A percentile compares a stretch with the other conserved stretches of the same genome.
Evolutionary conservation across 1,284 basidiomycete species (phyloP).

Genomic region (Rhodotorula glutinis): DNA sequence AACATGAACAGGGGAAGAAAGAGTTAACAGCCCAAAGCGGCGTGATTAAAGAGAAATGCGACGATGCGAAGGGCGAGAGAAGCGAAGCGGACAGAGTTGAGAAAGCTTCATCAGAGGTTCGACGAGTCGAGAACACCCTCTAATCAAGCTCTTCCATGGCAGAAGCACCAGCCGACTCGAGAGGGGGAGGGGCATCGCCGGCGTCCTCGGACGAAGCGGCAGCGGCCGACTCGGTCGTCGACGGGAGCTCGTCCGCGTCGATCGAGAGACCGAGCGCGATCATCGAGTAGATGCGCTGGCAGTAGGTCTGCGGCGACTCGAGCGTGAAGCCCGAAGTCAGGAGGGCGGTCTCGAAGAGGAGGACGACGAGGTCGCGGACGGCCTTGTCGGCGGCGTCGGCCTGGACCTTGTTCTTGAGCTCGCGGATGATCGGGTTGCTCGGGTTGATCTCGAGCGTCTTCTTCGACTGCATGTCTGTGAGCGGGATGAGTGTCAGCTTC

Average conservation of each 20-base stretch:
- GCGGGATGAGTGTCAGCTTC: neutral
- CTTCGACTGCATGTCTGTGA: slow-evolving; percentile 65
- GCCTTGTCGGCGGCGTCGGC: slow-evolving; percentile 94
- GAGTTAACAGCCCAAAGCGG: too few species aligned
- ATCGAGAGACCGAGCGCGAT: slow-evolving; percentile 64
- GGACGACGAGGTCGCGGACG: slow-evolving; percentile 89
- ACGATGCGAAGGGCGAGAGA: neutral
- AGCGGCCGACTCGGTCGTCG: slow-evolving; percentile 44
- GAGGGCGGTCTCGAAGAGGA: slow-evolving; percentile 94
- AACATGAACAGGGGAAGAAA: too few species aligned
- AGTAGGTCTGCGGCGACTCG: slow-evolving; percentile 85
- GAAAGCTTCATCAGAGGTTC: neutral
- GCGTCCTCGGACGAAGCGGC: slow-evolving; percentile 14
- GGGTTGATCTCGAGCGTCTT: slow-evolving; percentile 99
- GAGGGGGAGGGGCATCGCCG: slow-evolving; percentile 33
- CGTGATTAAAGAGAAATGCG: too few species aligned
- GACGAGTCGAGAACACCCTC: neutral
- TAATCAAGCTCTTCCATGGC: slow-evolving; percentile 56
- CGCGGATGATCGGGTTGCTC: slow-evolving; percentile 88
- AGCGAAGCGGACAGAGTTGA: neutral
- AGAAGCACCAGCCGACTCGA: slow-evolving; percentile 30
- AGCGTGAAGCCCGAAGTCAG: slow-evolving; percentile 72
- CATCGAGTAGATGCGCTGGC: slow-evolving; percentile 97
- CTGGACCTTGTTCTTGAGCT: slow-evolving; percentile 88
- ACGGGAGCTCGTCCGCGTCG: slow-evolving; percentile 39